Evolutionary conservation across 2,329 filamentous ascomycete genomes (phyloP), one percentile per base, ranked within the genome.

Genomic region (Juglanconis juglandina): DNA sequence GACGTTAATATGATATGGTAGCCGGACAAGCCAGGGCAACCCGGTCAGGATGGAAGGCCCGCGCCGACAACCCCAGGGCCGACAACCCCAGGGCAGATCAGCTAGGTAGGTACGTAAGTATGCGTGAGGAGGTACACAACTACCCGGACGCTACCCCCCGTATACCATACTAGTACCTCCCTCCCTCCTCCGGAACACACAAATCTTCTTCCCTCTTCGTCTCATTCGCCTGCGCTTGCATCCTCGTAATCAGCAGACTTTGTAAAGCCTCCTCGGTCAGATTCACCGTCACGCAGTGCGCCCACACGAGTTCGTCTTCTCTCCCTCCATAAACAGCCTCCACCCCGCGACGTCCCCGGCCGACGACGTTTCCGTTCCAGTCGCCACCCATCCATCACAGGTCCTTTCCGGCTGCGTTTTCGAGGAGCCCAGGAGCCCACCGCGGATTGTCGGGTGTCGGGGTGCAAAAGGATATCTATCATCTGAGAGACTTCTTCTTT

Each of bases 341-440:
- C 55, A 49, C 48, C 60, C 54, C 58, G 50, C 41, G 50, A 48
- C 58, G 42, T 42, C 33, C 48, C 44, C 58, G 32, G 37, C 35
- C 30, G 53, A 61, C 54, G 41, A 61, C 56, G 44, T 41, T 49
- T 56, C 53, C 42, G 44, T 42, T 37, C 56, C 61, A 61, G 58
- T 58, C 58, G 53, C 58, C 53, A 53, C 51, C 50, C 46, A 24
- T 24, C 24, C 24, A 24, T 24, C 24, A 24, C 24, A 24, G 24
- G 24, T 24, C 73, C 73, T 77, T 77, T 80, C 76, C 74, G 76
- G 72, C 77, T 72, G 70, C 77, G 74, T 76, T 67, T 78, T 81
- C 74, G 78, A 24, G 24, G 24, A 24, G 24, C 24, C 24, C 24
- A 24, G 24, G 24, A 24, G 24, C 24, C 24, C 24, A 24, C 1